Evolutionary conservation across 202 grass and related monocot species (phyloP).

Genomic region (Saccharum hybrid): DNA sequence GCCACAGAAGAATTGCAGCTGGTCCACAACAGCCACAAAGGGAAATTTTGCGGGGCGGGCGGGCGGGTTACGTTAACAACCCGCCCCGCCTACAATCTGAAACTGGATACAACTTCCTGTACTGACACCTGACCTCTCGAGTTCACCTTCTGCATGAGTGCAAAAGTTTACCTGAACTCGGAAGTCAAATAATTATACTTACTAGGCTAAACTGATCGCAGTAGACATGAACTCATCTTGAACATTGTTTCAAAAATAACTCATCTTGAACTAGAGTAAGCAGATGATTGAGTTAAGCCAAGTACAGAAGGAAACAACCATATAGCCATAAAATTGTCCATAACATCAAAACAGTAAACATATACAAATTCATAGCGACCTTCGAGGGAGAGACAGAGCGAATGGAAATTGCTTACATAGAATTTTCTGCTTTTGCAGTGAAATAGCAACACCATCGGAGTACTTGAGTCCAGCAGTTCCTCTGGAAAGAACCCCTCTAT

Average conservation of each 20-base stretch:
- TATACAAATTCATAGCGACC: not conserved
- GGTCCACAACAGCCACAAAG: no score
- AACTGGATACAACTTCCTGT: not conserved
- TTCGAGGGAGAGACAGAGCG: not conserved
- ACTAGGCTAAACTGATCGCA: not conserved
- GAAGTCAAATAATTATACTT: not conserved
- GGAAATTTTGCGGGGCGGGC: no score
- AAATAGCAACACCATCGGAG: slow-evolving; percentile 14
- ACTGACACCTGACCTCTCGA: not conserved
- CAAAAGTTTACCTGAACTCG: not conserved
- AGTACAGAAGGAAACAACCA: slow-evolving; percentile 19
- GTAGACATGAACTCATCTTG: not conserved
- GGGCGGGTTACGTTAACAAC: no score
- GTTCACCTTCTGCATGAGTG: not conserved
- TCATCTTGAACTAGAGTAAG: not conserved
- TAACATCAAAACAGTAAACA: not conserved
- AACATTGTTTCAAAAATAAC: not conserved
- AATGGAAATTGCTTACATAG: slow-evolving; percentile 18
- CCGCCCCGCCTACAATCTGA: no score
- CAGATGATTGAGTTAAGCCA: not conserved
- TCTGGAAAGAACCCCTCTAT: not conserved
- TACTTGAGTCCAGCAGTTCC: slow-evolving; percentile 8
- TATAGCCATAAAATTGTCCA: not conserved
- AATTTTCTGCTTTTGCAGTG: slow-evolving; percentile 18
- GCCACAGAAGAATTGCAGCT: no score